These are phyloP conservation scores for Colletotrichum phormii DNA, from an alignment of 2,329 filamentous ascomycete species.

Conservation along the genomic window DNA sequence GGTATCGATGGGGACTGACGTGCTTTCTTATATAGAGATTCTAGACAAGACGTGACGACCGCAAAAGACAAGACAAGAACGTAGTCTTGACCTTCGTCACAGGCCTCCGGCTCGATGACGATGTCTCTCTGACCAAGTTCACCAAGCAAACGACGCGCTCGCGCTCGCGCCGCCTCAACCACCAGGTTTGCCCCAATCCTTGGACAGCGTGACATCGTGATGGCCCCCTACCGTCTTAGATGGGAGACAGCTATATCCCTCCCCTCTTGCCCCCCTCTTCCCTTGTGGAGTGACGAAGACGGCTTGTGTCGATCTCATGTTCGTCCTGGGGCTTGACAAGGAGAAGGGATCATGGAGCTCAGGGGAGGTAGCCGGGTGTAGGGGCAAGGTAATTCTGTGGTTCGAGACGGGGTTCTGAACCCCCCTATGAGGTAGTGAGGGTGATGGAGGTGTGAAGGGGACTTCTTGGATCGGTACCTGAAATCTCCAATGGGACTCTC, in stretches of 20 bases:
- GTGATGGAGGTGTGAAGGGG: not conserved
- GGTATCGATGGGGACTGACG: not conserved
- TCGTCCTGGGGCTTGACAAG: not conserved
- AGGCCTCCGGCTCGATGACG: conserved; percentile 26
- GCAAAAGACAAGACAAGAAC: not conserved
- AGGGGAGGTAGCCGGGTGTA: not conserved
- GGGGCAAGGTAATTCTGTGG: not conserved
- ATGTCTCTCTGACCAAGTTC: not conserved
- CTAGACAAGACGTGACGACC: not conserved
- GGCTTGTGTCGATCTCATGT: conserved; percentile 23
- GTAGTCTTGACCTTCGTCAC: conserved; percentile 30
- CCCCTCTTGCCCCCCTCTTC: not conserved
- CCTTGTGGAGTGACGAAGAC: conserved; percentile 21
- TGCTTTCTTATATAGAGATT: conserved; percentile 31
- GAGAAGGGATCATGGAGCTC: not conserved
- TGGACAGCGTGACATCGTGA: conserved; percentile 30
- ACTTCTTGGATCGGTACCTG: conserved; percentile 33
- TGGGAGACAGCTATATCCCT: conserved; percentile 8
- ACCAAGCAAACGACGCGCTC: conserved; percentile 1
- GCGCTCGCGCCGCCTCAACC: not conserved
- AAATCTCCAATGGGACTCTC: conserved; percentile 16
- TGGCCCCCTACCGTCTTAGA: conserved; percentile 15
- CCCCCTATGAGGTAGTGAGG: not conserved
- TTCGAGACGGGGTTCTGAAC: not conserved
- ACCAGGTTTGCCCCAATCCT: not conserved